These are phyloP conservation scores for Lyophyllum atratum DNA, from an alignment of 768 basidiomycete genomes.

Conservation along the genomic window DNA sequence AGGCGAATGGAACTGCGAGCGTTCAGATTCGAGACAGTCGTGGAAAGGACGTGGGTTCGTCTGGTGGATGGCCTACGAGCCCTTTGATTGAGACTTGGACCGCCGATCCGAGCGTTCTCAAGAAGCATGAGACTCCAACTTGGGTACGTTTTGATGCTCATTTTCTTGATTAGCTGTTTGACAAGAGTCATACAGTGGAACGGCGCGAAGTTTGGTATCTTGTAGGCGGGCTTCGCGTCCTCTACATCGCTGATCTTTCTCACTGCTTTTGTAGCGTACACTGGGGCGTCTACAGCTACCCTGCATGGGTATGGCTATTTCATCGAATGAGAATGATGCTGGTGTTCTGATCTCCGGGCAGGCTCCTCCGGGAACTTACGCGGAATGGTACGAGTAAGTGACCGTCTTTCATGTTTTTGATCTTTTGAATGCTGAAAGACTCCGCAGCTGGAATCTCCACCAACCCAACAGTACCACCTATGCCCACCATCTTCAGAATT, in stretches of 20 bases:
- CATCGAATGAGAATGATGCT: not conserved
- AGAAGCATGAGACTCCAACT: conserved; percentile 50
- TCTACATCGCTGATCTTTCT: conserved; percentile 5
- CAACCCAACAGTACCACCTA: conserved; percentile 43
- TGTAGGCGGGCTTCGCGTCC: conserved; percentile 34
- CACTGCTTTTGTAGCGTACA: conserved; percentile 39
- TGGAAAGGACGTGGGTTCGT: conserved; percentile 36
- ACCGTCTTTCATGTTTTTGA: not conserved
- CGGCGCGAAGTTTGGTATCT: conserved; percentile 57
- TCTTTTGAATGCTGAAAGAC: not conserved
- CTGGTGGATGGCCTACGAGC: conserved; percentile 37
- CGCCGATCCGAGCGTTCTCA: conserved; percentile 34
- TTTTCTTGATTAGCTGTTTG: not conserved
- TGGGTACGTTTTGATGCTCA: conserved; percentile 39
- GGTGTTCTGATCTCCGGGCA: conserved; percentile 13
- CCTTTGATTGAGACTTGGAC: conserved; percentile 44
- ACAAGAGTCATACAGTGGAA: conserved; percentile 37
- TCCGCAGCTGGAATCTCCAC: conserved; percentile 39
- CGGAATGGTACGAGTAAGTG: conserved; percentile 60
- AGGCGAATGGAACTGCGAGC: conserved; percentile 27
- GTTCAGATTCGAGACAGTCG: conserved; percentile 32
- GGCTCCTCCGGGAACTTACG: conserved; percentile 42
- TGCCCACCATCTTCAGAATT: conserved; percentile 50
- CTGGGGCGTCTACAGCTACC: conserved; percentile 51
- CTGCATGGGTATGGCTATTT: conserved; percentile 37